A percentile compares a stretch with the other conserved stretches of the same genome.
Evolutionary conservation across 768 basidiomycete genomes (phyloP).

Genomic region (Cyclocybe aegerita): DNA sequence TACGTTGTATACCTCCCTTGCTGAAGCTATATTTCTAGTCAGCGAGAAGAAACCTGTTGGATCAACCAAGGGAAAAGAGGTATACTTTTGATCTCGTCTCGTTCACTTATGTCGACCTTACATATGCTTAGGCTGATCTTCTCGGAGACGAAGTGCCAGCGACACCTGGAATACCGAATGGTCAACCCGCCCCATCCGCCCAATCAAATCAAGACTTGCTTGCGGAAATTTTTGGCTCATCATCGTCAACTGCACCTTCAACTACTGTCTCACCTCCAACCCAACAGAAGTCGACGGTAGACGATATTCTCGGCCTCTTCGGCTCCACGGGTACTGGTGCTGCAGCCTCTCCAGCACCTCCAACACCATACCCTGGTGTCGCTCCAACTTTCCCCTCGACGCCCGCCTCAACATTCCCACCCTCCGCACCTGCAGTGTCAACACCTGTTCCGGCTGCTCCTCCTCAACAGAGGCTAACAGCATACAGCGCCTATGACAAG

Average conservation of each 20-base stretch:
- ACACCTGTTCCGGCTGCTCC: slow-evolving; percentile 33
- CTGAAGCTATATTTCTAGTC: slow-evolving; percentile 42
- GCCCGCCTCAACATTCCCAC: slow-evolving; percentile 18
- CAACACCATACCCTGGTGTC: slow-evolving; percentile 19
- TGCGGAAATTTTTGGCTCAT: slow-evolving; percentile 85
- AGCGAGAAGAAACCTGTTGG: slow-evolving; percentile 97
- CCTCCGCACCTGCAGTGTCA: slow-evolving; percentile 39
- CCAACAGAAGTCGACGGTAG: slow-evolving; percentile 60
- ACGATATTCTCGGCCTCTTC: slow-evolving; percentile 93
- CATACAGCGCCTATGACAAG: slow-evolving; percentile 91
- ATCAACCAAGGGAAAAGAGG: slow-evolving; percentile 80
- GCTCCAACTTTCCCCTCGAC: slow-evolving; percentile 19
- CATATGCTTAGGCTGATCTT: slow-evolving; percentile 56
- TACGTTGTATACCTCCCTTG: slow-evolving; percentile 2
- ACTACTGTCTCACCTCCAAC: slow-evolving; percentile 40
- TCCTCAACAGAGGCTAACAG: slow-evolving; percentile 52
- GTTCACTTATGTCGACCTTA: slow-evolving; percentile 5
- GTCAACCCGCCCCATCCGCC: slow-evolving; percentile 36
- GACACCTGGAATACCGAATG: slow-evolving; percentile 39
- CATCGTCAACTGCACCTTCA: slow-evolving; percentile 38
- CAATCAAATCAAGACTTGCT: slow-evolving; percentile 84
- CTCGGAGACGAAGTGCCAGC: slow-evolving; percentile 72
- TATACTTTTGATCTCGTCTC: slow-evolving; percentile 26
- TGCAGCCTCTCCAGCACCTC: slow-evolving; percentile 25
- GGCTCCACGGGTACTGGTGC: slow-evolving; percentile 45